Percentiles rank a stretch among this genome's conserved stretches.
Conservation (phyloP, 768 basidiomycete genomes). For the Tylopilus subfusipes region DNA sequence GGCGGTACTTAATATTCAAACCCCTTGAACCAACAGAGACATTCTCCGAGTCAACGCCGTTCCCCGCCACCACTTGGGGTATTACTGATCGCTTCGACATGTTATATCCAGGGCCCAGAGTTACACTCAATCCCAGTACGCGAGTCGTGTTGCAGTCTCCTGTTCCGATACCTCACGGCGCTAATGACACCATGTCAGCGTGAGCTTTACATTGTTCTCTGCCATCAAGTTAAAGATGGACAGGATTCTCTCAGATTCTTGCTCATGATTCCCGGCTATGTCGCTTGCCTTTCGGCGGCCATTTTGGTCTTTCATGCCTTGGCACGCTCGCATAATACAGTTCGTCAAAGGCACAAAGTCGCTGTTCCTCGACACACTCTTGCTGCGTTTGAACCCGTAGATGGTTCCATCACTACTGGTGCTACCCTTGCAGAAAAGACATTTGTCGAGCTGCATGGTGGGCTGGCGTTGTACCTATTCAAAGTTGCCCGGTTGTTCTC, state of each 20-base stretch:
- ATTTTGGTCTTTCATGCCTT: not conserved
- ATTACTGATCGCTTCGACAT: no score
- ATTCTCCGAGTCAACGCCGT: no score
- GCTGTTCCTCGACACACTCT: not conserved
- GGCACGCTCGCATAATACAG: not conserved
- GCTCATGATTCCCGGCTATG: not conserved
- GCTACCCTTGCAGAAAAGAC: not conserved
- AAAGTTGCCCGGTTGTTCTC: not conserved
- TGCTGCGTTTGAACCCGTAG: not conserved
- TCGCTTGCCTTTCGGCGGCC: not conserved
- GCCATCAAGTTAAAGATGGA: no score
- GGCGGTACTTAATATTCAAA: no score
- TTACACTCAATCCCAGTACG: no score
- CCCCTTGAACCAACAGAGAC: no score
- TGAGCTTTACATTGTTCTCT: no score
- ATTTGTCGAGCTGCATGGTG: not conserved
- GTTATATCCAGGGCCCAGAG: no score
- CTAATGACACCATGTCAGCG: no score
- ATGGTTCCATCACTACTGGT: not conserved
- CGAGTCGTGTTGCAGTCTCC: no score
- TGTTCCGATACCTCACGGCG: no score
- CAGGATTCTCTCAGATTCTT: not conserved
- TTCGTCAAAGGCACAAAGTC: not conserved
- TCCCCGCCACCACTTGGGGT: no score
- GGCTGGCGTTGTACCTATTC: not conserved